phyloP scores from a whole-genome alignment of 2,329 filamentous ascomycete species.

The Septoria linicola region DNA sequence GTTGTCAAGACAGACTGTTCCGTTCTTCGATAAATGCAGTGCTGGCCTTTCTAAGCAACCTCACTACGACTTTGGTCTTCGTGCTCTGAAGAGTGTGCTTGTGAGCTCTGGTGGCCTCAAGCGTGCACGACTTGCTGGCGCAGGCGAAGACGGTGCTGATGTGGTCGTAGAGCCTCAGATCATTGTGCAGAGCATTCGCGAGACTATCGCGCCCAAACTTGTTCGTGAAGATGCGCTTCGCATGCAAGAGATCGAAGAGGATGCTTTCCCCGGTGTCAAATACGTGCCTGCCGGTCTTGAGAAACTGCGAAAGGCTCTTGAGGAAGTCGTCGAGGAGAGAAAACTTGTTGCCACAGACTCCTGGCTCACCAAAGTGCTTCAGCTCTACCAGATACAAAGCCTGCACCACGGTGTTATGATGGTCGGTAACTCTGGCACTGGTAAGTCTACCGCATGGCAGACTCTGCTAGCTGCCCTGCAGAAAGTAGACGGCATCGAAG shows the following conservation, averaged over 20 bases:
- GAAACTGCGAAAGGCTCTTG: constrained; percentile 76
- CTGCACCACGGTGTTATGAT: constrained; percentile 99
- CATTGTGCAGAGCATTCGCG: constrained; percentile 95
- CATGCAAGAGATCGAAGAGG: constrained; percentile 77
- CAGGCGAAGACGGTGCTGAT: constrained; percentile 54
- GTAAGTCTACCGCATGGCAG: constrained; percentile 95
- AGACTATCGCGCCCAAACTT: constrained; percentile 96
- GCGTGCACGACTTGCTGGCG: constrained; percentile 68
- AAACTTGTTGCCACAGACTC: constrained; percentile 87
- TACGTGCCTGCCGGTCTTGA: constrained; percentile 88
- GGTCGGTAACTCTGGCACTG: constrained; percentile 96
- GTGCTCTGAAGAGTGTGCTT: constrained; percentile 96
- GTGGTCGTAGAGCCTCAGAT: constrained; percentile 91
- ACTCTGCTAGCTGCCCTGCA: constrained; percentile 88
- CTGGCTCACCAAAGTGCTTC: constrained; percentile 96
- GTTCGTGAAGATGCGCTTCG: constrained; percentile 88
- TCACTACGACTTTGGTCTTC: constrained; percentile 97
- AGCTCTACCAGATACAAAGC: constrained; percentile 95
- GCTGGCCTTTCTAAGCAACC: constrained; percentile 86
- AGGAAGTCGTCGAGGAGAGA: constrained; percentile 76
- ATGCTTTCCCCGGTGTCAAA: constrained; percentile 87
- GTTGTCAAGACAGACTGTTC: constrained; percentile 91
- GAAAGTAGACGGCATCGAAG: constrained; percentile 85
- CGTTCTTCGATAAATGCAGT: constrained; percentile 93
- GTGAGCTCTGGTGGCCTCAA: constrained; percentile 97